Evolutionary conservation across 345 rosid genomes (phyloP).

Genomic region (Alliaria petiolata): DNA sequence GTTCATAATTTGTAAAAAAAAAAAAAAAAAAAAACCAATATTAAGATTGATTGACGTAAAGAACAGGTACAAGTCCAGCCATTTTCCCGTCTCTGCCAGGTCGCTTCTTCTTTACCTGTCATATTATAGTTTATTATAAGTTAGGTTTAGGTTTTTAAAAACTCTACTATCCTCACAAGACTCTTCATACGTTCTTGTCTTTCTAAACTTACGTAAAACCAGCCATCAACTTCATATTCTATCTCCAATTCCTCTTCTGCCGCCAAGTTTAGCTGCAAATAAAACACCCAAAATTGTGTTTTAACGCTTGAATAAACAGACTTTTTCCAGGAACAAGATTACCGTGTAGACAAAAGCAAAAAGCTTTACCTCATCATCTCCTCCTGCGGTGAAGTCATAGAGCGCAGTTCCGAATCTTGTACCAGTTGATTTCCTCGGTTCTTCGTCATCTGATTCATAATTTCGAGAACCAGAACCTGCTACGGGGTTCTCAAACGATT

Average conservation of each 20-base stretch:
- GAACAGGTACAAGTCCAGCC: constrained; percentile 97
- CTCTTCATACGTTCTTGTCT: not conserved
- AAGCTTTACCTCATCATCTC: constrained; percentile 90
- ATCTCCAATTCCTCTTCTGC: constrained; percentile 94
- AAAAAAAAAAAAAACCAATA: not conserved
- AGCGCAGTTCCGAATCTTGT: constrained; percentile 75
- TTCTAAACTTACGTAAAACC: constrained; percentile 86
- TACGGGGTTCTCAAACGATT: constrained; percentile 79
- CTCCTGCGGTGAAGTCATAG: constrained; percentile 97
- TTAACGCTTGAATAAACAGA: not conserved
- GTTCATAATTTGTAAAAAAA: not conserved
- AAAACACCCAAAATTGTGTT: constrained; percentile 8
- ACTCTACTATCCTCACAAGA: not conserved
- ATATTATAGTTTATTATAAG: constrained; percentile 6
- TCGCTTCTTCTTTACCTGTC: constrained; percentile 98
- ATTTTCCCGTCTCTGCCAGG: constrained; percentile 97
- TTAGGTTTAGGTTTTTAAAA: not conserved
- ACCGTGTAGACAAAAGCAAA: not conserved
- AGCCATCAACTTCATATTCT: constrained; percentile 96
- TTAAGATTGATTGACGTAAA: constrained; percentile 75
- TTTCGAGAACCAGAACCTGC: constrained; percentile 57
- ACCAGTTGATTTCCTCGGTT: constrained; percentile 53
- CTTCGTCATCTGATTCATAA: constrained; percentile 65
- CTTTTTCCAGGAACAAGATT: not conserved
- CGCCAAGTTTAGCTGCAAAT: constrained; percentile 88